phyloP scores from a whole-genome alignment of 2,329 filamentous ascomycete species.

The Coniochaeta hoffmannii region DNA sequence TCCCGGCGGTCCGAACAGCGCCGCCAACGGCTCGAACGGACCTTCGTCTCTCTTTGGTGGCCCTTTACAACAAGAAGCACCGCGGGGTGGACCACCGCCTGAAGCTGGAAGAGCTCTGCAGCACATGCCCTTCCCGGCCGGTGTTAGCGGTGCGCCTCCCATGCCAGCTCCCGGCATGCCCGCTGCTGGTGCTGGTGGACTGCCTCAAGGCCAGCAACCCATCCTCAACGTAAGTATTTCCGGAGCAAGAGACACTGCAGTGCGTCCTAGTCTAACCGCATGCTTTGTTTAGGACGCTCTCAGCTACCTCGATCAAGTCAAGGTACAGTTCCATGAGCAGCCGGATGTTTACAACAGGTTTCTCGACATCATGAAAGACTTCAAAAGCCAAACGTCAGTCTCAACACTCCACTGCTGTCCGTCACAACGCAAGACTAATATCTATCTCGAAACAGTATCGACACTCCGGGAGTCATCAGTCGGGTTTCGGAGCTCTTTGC shows the following conservation, averaged over 20 bases:
- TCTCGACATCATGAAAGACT: slow-evolving; percentile 99
- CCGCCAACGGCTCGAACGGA: slow-evolving; percentile 51
- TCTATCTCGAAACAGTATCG: slow-evolving; percentile 53
- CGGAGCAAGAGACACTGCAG: neutral
- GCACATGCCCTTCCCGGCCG: slow-evolving; percentile 47
- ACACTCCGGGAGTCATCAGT: slow-evolving; percentile 95
- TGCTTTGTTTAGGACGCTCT: slow-evolving; percentile 54
- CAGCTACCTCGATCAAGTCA: slow-evolving; percentile 96
- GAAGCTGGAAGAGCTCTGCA: slow-evolving; percentile 55
- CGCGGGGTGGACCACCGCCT: slow-evolving; percentile 37
- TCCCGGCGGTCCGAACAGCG: slow-evolving; percentile 39
- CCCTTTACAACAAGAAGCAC: slow-evolving; percentile 51
- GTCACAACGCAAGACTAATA: slow-evolving; percentile 7
- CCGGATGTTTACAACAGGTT: slow-evolving; percentile 97
- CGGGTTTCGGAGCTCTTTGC: slow-evolving; percentile 93
- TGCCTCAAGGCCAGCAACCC: slow-evolving; percentile 74
- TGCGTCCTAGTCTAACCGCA: slow-evolving; percentile 1
- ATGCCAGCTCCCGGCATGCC: slow-evolving; percentile 14
- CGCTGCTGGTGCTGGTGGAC: slow-evolving; percentile 39
- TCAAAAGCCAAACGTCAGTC: slow-evolving; percentile 89
- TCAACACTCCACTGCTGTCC: neutral
- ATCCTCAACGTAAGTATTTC: slow-evolving; percentile 60
- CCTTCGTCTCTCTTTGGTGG: slow-evolving; percentile 62
- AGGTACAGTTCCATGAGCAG: slow-evolving; percentile 94
- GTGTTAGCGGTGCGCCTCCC: slow-evolving; percentile 28